Evolutionary conservation across 139 green algal species (phyloP).

Genomic region (Coccomyxa sp.): DNA sequence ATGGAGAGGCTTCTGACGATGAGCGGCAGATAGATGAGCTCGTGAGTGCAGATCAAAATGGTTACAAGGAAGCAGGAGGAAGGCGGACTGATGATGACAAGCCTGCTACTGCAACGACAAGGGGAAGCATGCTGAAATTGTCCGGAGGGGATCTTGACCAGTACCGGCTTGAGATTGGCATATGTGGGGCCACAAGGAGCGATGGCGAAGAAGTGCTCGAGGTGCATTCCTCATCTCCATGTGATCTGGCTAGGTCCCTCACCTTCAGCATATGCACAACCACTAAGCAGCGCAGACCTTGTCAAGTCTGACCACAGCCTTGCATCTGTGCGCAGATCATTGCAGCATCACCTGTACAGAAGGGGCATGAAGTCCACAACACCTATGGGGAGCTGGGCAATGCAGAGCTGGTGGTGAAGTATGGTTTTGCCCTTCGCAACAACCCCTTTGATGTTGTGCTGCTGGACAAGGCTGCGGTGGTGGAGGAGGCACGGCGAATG

Average conservation of each 20-base stretch:
- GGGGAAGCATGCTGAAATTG: neutral
- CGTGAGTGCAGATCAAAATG: neutral
- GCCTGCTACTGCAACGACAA: neutral
- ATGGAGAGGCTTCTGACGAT: neutral
- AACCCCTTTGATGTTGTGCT: slow-evolving; percentile 44
- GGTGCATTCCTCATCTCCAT: neutral
- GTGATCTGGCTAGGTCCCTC: neutral
- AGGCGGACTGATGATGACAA: neutral
- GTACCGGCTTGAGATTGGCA: slow-evolving; percentile 63
- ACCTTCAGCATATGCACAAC: neutral
- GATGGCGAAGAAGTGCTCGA: slow-evolving; percentile 25
- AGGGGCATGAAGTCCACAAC: slow-evolving; percentile 58
- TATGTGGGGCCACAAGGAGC: slow-evolving; percentile 35
- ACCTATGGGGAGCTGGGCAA: slow-evolving; percentile 61
- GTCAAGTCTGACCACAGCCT: neutral
- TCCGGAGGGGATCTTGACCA: neutral
- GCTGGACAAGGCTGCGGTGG: slow-evolving; percentile 22
- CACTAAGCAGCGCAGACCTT: neutral
- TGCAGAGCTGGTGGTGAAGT: slow-evolving; percentile 54
- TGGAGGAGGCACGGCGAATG: slow-evolving; percentile 7
- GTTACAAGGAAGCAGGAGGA: neutral
- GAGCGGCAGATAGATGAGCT: neutral
- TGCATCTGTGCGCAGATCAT: slow-evolving; percentile 50
- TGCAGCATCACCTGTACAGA: slow-evolving; percentile 41
- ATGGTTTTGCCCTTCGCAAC: slow-evolving; percentile 54